phyloP scores from a whole-genome alignment of 148 eudicot genomes.

The Camellia japonica region DNA sequence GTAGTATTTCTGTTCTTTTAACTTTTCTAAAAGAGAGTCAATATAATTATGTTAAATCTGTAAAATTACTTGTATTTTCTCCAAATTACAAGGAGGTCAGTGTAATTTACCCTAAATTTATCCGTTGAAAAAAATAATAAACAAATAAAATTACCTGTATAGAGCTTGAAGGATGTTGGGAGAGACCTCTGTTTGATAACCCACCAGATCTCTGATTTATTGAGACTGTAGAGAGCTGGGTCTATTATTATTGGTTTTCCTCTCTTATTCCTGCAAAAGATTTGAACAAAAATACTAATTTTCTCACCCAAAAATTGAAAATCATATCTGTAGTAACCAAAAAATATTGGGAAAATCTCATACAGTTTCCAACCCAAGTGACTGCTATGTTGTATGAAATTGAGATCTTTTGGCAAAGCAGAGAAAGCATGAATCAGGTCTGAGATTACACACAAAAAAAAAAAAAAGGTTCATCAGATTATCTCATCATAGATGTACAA shows the following conservation, averaged over 20 bases:
- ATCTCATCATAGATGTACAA: too few species aligned
- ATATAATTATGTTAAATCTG: too few species aligned
- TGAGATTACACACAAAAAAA: slow-evolving; percentile 30
- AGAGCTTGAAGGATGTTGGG: slow-evolving; percentile 92
- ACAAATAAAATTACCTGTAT: slow-evolving; percentile 51
- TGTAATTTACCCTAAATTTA: too few species aligned
- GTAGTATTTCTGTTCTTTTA: too few species aligned
- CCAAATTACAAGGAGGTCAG: too few species aligned
- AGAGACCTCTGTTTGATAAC: slow-evolving; percentile 76
- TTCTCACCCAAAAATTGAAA: background rate
- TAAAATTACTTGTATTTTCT: too few species aligned
- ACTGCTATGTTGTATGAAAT: slow-evolving; percentile 79
- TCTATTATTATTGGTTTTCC: slow-evolving; percentile 87
- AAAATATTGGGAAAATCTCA: slow-evolving; percentile 17
- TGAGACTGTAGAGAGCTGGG: slow-evolving; percentile 69
- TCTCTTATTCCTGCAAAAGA: slow-evolving; percentile 68
- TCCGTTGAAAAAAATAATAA: too few species aligned
- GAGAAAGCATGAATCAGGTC: slow-evolving; percentile 91
- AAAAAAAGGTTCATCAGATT: background rate
- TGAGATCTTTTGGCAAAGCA: slow-evolving; percentile 68
- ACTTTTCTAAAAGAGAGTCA: too few species aligned
- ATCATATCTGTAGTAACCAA: background rate
- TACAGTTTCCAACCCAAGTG: slow-evolving; percentile 93
- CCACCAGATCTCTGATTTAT: slow-evolving; percentile 96
- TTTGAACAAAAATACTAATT: background rate